Percentiles rank a stretch among this genome's conserved stretches.
Conservation (phyloP, 345 rosid species). For the Hevea brasiliensis region DNA sequence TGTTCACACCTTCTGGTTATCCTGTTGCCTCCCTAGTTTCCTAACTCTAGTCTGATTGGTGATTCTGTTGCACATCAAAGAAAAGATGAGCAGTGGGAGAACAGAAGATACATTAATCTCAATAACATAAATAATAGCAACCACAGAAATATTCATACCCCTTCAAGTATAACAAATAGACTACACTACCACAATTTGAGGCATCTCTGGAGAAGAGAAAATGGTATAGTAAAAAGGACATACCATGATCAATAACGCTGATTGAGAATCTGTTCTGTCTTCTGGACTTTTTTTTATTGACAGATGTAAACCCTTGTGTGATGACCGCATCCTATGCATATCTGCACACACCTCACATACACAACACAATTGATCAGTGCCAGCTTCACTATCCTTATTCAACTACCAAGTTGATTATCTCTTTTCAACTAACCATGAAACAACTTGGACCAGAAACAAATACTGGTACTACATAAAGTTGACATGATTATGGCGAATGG, state of each 20-base stretch:
- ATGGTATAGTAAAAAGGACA: slow-evolving; percentile 20
- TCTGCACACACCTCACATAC: not conserved
- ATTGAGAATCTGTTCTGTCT: slow-evolving; percentile 23
- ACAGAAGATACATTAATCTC: slow-evolving; percentile 14
- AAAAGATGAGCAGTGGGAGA: not conserved
- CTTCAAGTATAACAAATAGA: slow-evolving; percentile 17
- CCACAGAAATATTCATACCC: not conserved
- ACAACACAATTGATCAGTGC: not conserved
- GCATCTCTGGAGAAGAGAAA: slow-evolving; percentile 25
- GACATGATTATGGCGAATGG: slow-evolving; percentile 11
- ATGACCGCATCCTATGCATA: slow-evolving; percentile 1
- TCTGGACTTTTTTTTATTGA: not conserved
- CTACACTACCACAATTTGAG: slow-evolving; percentile 4
- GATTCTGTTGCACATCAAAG: not conserved
- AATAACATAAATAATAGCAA: not conserved
- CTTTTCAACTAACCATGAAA: slow-evolving; percentile 1
- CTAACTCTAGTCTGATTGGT: slow-evolving; percentile 19
- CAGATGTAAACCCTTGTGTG: not conserved
- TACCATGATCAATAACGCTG: slow-evolving; percentile 13
- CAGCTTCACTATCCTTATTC: not conserved
- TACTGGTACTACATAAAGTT: slow-evolving; percentile 3
- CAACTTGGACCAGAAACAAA: slow-evolving; percentile 4
- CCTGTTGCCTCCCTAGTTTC: slow-evolving; percentile 17
- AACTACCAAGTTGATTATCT: slow-evolving; percentile 1
- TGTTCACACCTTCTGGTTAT: slow-evolving; percentile 31